Evolutionary conservation across 768 basidiomycete genomes (phyloP).

Genomic region (Phlebiopsis gigantea): DNA sequence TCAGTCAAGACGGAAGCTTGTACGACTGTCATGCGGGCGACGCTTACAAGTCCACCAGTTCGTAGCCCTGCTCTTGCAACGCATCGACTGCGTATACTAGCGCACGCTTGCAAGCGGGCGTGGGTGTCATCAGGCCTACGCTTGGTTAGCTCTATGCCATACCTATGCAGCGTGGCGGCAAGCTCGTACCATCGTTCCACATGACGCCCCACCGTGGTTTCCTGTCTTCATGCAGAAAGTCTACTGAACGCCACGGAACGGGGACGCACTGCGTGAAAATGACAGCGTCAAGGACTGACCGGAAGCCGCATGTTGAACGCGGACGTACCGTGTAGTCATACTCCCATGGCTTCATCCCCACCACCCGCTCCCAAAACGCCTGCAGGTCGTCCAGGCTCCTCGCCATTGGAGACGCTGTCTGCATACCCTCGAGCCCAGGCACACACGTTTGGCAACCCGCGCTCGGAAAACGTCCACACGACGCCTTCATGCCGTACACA

Average conservation of each 20-base stretch:
- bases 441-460: conserved; percentile 26
- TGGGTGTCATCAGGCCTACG: conserved; percentile 32
- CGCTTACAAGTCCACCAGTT: conserved; percentile 36
- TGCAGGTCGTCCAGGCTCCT: conserved; percentile 36
- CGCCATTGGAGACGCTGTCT: conserved; percentile 35
- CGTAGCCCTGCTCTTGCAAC: conserved; percentile 32
- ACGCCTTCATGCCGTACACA: conserved; percentile 37
- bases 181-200: conserved; percentile 35
- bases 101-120: conserved; percentile 37
- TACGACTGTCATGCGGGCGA: too few species aligned
- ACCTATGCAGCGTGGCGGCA: background rate
- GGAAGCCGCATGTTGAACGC: conserved; percentile 1
- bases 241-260: conserved; percentile 35
- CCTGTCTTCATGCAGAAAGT: conserved; percentile 22
- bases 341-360: conserved; percentile 36
- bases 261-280: conserved; percentile 31
- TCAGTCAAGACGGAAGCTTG: conserved; percentile 1
- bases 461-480: conserved; percentile 33
- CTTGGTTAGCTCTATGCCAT: background rate
- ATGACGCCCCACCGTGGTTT: conserved; percentile 37
- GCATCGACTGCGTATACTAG: conserved; percentile 30
- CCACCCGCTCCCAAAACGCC: conserved; percentile 38
- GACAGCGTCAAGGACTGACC: background rate
- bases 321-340: conserved; percentile 37
- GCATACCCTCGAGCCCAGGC: conserved; percentile 36